phyloP scores from a whole-genome alignment of 306 rosid species.

The Crotalaria pallida region DNA sequence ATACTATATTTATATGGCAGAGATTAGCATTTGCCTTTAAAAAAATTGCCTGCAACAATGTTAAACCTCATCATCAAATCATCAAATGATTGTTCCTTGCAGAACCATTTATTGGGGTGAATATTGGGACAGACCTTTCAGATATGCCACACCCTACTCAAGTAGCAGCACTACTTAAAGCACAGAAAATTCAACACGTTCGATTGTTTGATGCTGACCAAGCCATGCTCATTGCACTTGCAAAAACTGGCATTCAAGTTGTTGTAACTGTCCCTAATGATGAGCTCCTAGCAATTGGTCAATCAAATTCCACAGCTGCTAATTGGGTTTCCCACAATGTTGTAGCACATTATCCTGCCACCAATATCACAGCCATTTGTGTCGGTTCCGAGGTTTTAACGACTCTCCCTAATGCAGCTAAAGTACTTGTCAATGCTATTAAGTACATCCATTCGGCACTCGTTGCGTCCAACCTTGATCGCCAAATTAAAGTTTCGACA shows the following conservation, averaged over 20 bases:
- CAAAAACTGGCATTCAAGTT: conserved; percentile 68
- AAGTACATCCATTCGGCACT: conserved; percentile 75
- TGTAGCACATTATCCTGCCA: conserved; percentile 78
- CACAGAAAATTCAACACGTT: conserved; percentile 65
- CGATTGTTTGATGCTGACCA: conserved; percentile 65
- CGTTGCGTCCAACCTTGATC: conserved; percentile 70
- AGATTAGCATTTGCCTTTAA: too few species aligned
- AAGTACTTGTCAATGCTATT: conserved; percentile 60
- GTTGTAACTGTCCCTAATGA: conserved; percentile 69
- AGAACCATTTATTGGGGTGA: conserved; percentile 76
- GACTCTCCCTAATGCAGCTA: conserved; percentile 67
- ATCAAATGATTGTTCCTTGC: conserved; percentile 29
- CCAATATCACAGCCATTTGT: conserved; percentile 75
- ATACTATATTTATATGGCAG: too few species aligned
- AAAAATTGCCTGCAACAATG: too few species aligned
- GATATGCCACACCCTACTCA: conserved; percentile 91
- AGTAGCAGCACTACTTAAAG: conserved; percentile 72
- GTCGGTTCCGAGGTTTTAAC: conserved; percentile 78
- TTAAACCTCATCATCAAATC: too few species aligned
- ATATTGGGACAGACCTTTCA: conserved; percentile 76
- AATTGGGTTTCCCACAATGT: conserved; percentile 81
- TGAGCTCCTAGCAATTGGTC: conserved; percentile 72
- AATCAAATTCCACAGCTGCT: conserved; percentile 74
- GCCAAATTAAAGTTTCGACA: conserved; percentile 69
- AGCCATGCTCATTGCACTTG: conserved; percentile 74